Base-by-base conservation (phyloP, 2,329 filamentous ascomycete species). In the Phaeomoniella chlamydospora region DNA sequence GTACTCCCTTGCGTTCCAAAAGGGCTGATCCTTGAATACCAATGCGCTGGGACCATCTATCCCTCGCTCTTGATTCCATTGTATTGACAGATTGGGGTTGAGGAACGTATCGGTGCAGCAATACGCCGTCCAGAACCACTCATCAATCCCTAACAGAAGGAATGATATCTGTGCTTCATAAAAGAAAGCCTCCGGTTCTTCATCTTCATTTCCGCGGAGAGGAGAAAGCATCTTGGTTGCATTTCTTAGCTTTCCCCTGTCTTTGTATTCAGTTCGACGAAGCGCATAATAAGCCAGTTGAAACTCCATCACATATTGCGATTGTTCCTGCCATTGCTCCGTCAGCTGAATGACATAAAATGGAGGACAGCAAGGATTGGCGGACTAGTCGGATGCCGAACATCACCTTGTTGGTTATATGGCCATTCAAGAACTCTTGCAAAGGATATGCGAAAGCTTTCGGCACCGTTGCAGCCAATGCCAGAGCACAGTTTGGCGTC, bases 51-150 rank as follows among this genome's bases (percentile, higher is more conserved):
- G 37, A 3, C 31, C 41, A 31, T 43, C 41, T 4, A 30, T 6
- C 3, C 31, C 26, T 3, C 15, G 5, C 11, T 29, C 26, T 10
- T 35, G 18, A 19, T 43, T 41, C 15, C 14, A 10, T 10, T 39
- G 15, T 12, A 36, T 18, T 5, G 12, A 34, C 18, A 34, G 15
- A 18, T 39, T 37, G 18, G 37, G 39, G 9, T 37, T 40, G 15
- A 42, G 42, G 18, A 34, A 36, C 5, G 37, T 42, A 15, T 43
- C 41, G 2, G 33, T 37, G 11, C 31, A 37, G 18, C 31, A 37
- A 19, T 43, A 42, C 3, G 40, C 37, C 12, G 36, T 43, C 41
- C 41, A 43, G 31, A 39, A 34, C 39, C 37, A 42, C 12, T 42
- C 41, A 29, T 43, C 41, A n/a, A 39, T n/a, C 10, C 41, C 41